These are phyloP conservation scores for Pichia deserticola DNA, from an alignment of 805 yeast species.

Conservation along the genomic window DNA sequence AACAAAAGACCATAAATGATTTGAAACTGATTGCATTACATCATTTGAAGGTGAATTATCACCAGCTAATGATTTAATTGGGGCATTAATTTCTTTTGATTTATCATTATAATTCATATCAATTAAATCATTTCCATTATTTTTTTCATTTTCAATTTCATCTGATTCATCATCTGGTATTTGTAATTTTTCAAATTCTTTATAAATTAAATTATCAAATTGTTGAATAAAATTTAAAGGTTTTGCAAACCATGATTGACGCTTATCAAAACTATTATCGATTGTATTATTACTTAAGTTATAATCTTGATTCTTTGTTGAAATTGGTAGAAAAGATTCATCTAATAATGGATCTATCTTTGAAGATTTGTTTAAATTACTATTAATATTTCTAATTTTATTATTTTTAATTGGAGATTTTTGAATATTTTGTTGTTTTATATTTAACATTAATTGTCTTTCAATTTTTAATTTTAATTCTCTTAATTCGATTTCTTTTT, in stretches of 20 bases:
- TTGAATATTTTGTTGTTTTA: constrained; percentile 19
- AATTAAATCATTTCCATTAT: neutral
- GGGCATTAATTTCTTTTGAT: constrained; percentile 19
- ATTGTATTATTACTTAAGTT: neutral
- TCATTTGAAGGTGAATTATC: constrained; percentile 16
- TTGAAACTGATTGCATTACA: constrained; percentile 32
- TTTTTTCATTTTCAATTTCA: constrained; percentile 1
- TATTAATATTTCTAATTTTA: constrained; percentile 9
- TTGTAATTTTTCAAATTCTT: constrained; percentile 52
- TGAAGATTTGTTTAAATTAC: constrained; percentile 12
- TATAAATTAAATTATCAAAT: constrained; percentile 58
- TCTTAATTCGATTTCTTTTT: constrained; percentile 43
- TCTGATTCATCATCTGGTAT: constrained; percentile 27
- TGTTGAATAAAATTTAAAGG: constrained; percentile 59
- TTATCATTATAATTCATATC: constrained; percentile 7
- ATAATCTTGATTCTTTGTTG: neutral
- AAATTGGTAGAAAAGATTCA: constrained; percentile 12
- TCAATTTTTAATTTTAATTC: constrained; percentile 43
- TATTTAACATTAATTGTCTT: constrained; percentile 36
- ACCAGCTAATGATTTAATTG: constrained; percentile 18
- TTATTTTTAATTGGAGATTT: constrained; percentile 17
- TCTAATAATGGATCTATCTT: constrained; percentile 19
- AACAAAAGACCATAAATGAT: constrained; percentile 44
- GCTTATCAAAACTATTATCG: neutral
- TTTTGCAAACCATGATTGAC: constrained; percentile 32